A percentile compares a stretch with the other conserved stretches of the same genome.
Evolutionary conservation across 148 eudicot species (phyloP).

Genomic region (Rhododendron simsii): DNA sequence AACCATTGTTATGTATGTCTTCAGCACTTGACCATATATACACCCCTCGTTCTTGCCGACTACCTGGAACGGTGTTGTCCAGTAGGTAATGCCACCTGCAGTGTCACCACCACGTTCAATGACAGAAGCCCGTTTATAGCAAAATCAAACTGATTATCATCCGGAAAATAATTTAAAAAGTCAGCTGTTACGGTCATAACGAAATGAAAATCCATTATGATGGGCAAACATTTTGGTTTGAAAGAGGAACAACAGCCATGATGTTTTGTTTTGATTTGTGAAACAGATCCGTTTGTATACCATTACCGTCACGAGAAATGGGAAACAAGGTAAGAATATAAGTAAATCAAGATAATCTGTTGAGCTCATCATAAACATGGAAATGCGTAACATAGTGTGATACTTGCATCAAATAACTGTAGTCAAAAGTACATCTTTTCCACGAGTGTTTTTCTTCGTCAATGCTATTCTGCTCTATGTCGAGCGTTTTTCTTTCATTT

Average conservation of each 20-base stretch:
- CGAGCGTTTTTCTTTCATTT: too few species aligned
- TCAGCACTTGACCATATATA: slow-evolving; percentile 76
- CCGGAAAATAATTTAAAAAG: not conserved
- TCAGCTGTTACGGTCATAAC: not conserved
- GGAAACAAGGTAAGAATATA: too few species aligned
- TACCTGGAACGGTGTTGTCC: slow-evolving; percentile 90
- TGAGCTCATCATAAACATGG: too few species aligned
- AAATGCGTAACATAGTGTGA: too few species aligned
- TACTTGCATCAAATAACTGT: too few species aligned
- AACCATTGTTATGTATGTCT: slow-evolving; percentile 48
- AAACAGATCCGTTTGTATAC: too few species aligned
- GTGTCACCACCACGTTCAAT: slow-evolving; percentile 81
- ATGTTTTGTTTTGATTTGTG: not conserved
- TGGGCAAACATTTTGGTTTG: slow-evolving; percentile 3
- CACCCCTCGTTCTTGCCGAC: slow-evolving; percentile 69
- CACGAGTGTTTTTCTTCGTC: too few species aligned
- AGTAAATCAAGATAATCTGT: too few species aligned
- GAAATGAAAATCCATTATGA: not conserved
- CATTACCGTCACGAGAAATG: too few species aligned
- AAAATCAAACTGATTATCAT: slow-evolving; percentile 66
- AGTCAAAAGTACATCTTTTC: too few species aligned
- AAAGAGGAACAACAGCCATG: not conserved
- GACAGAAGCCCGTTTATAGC: slow-evolving; percentile 77
- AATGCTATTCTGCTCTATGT: too few species aligned
- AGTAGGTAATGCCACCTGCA: slow-evolving; percentile 74